A percentile compares a stretch with the other conserved stretches of the same genome.
These are phyloP conservation scores for Fusarium staphyleae DNA, from an alignment of 2,329 filamentous ascomycete species.

Conservation along the genomic window DNA sequence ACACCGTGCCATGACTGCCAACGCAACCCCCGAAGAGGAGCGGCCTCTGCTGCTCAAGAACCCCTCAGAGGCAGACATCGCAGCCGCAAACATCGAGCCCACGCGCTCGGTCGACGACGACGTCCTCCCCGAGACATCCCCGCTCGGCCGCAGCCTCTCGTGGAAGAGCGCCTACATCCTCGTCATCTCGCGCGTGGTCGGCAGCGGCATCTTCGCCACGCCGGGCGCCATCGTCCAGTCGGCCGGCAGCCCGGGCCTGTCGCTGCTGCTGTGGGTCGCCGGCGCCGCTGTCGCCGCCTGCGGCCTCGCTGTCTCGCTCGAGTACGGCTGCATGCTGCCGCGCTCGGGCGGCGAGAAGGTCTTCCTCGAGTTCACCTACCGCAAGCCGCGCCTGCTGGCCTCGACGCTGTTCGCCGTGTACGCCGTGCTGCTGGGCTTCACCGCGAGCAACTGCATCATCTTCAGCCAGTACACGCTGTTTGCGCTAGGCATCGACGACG, in stretches of 20 bases:
- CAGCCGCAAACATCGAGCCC: not conserved
- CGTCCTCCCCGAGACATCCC: constrained; percentile 65
- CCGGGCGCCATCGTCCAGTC: constrained; percentile 71
- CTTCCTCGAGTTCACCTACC: constrained; percentile 74
- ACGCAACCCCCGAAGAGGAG: no score
- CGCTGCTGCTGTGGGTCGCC: constrained; percentile 67
- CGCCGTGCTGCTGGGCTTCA: constrained; percentile 70
- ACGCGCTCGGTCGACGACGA: constrained; percentile 58
- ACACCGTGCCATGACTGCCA: no score
- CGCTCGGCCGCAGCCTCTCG: constrained; percentile 64
- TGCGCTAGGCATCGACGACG: constrained; percentile 59
- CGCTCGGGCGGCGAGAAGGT: constrained; percentile 73
- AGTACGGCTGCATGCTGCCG: constrained; percentile 75
- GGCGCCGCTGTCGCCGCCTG: constrained; percentile 68
- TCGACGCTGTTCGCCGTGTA: constrained; percentile 70
- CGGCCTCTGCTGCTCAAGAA: no score
- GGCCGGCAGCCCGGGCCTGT: constrained; percentile 70
- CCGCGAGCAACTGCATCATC: constrained; percentile 73
- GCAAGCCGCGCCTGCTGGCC: constrained; percentile 67
- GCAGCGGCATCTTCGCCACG: constrained; percentile 75
- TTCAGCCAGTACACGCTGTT: constrained; percentile 72
- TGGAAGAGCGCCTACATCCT: constrained; percentile 72
- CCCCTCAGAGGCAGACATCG: not conserved
- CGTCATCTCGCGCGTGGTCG: constrained; percentile 72
- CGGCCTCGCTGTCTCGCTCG: constrained; percentile 67